Percentiles rank a stretch among this genome's conserved stretches.
These are phyloP conservation scores for Trichoderma sp. DNA, from an alignment of 2,329 filamentous ascomycete species.

Conservation along the genomic window DNA sequence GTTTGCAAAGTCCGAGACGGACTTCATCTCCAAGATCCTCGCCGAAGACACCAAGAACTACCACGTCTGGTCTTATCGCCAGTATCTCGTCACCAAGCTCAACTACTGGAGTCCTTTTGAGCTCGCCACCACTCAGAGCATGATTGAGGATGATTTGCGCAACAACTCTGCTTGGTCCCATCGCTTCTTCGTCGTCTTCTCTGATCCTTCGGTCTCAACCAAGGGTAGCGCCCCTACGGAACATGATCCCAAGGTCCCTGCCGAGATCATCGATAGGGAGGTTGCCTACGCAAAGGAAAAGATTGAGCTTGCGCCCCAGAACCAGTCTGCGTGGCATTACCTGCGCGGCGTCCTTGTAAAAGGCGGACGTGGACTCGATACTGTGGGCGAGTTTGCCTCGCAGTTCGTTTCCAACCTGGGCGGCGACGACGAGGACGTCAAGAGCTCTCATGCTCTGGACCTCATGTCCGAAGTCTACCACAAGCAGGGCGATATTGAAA, in stretches of 20 bases:
- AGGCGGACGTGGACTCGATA: conserved; percentile 50
- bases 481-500: conserved; percentile 53
- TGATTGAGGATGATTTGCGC: conserved; percentile 77
- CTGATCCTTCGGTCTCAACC: conserved; percentile 52
- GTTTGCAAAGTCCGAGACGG: conserved; percentile 64
- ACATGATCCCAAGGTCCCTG: conserved; percentile 55
- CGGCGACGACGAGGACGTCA: conserved; percentile 49
- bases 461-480: conserved; percentile 66
- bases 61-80: conserved; percentile 95
- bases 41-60: conserved; percentile 92
- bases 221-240: conserved; percentile 48
- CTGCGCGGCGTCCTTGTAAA: conserved; percentile 72
- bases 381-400: conserved; percentile 47
- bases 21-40: conserved; percentile 79
- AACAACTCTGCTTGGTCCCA: conserved; percentile 99
- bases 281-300: conserved; percentile 69
- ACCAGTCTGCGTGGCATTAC: conserved; percentile 94
- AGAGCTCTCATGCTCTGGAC: conserved; percentile 67
- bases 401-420: conserved; percentile 51
- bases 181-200: conserved; percentile 88
- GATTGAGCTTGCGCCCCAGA: conserved; percentile 80
- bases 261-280: conserved; percentile 68
- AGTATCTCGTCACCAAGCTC: conserved; percentile 63
- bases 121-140: conserved; percentile 65
- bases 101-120: conserved; percentile 70